Evolutionary conservation across 495 filamentous ascomycete species (phyloP).

Genomic region (Coniosporium apollinis): DNA sequence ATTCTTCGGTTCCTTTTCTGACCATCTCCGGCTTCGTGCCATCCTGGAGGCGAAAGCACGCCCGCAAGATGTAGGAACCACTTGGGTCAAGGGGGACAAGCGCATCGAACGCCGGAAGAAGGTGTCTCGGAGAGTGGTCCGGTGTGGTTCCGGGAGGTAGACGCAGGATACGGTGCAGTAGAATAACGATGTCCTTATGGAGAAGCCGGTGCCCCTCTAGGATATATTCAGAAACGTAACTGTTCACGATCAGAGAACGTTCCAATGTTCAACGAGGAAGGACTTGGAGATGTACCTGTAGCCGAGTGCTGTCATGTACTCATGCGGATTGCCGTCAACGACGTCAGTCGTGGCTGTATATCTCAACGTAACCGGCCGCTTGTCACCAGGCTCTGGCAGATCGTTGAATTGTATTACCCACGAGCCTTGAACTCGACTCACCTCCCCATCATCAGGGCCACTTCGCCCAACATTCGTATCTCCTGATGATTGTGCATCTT

Average conservation of each 20-base stretch:
- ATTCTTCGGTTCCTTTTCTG: constrained; percentile 38
- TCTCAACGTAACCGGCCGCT: constrained; percentile 22
- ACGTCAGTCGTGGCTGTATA: constrained; percentile 21
- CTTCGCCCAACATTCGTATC: too few relatives aligned
- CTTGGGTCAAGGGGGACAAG: constrained; percentile 20
- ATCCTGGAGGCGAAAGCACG: constrained; percentile 25
- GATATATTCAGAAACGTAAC: constrained; percentile 27
- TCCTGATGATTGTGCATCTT: too few relatives aligned
- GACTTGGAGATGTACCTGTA: constrained; percentile 21
- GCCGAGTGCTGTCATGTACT: constrained; percentile 25
- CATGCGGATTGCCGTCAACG: constrained; percentile 22
- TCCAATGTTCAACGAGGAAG: constrained; percentile 3
- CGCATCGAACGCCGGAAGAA: constrained; percentile 24
- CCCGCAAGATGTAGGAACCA: constrained; percentile 25
- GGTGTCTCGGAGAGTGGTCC: constrained; percentile 28
- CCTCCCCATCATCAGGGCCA: too few relatives aligned
- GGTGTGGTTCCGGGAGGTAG: constrained; percentile 11
- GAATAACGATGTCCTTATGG: constrained; percentile 28
- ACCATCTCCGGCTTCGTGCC: constrained; percentile 23
- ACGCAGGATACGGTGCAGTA: constrained; percentile 22
- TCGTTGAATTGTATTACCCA: constrained; percentile 29
- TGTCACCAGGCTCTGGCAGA: constrained; percentile 27
- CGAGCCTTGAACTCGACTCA: too few relatives aligned
- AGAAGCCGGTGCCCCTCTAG: constrained; percentile 27
- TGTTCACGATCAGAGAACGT: too few relatives aligned